Base-by-base conservation (phyloP, 2,329 filamentous ascomycete species). In the Drechslerella coelobrocha region DNA sequence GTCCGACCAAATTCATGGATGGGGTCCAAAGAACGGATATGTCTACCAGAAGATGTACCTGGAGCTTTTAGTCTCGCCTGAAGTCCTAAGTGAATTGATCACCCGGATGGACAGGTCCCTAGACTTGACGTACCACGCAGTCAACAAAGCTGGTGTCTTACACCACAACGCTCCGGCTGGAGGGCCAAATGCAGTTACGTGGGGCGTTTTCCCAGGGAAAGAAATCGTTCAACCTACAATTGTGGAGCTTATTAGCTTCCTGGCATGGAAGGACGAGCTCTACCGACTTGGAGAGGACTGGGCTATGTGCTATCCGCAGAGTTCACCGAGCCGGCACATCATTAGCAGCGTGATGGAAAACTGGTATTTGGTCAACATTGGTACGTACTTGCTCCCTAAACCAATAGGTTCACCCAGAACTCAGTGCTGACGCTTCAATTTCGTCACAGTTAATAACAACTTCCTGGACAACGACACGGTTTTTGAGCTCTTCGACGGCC, bases 211-310 rank as follows among this genome's bases (percentile, higher is more conserved):
- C 82, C 93, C 94, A 0, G 94, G 94, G 66, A 96, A 97, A 79
- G 94, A 99, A 80, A 97, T 99, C 77, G 92, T 99, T n/a, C 94
- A 99, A 79, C 94, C 94, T 12, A 99, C 94, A n/a, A 97, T 99
- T 76, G 94, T 99, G 56, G 94, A 99, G 81, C 95, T 91, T 17
- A 89, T 99, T 78, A 96, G 91, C 78, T 99, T 99, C 84, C 83
- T 99, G 59, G 94, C 94, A 1, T 99, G 94, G 94, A 96, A 96
- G 81, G 94, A 99, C 75, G 94, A 99, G 80, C 95, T 96, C 14
- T 99, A 92, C 83, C 87, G 90, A 72, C 84, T 99, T 8, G 94
- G 94, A 60, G 85, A 89, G 65, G 92, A 99, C 77, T 99, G 94
- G 94, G 90, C 91, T 21, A 90, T 91, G 76, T 99, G 94, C 78